A percentile compares a stretch with the other conserved stretches of the same genome.
Evolutionary conservation across 2,329 filamentous ascomycete genomes (phyloP).

Genomic region (Diaporthe ilicicola): DNA sequence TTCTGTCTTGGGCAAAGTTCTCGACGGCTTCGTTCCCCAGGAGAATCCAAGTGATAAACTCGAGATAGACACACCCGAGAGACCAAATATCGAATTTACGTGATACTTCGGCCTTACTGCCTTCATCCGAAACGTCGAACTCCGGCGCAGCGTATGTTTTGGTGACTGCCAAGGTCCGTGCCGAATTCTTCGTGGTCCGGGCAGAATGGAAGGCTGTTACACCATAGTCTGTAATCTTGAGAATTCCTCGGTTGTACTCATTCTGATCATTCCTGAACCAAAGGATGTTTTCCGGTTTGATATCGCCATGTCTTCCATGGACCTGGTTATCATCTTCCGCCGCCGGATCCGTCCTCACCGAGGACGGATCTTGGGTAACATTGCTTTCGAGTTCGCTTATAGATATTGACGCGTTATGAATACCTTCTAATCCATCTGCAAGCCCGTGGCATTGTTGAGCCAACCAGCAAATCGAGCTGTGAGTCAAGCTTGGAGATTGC

Average conservation of each 20-base stretch:
- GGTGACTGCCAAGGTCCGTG: neutral
- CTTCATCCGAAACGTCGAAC: neutral
- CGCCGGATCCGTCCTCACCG: neutral
- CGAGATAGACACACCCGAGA: constrained; percentile 36
- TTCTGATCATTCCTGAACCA: neutral
- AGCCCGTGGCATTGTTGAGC: neutral
- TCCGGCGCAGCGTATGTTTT: neutral
- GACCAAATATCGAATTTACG: constrained; percentile 37
- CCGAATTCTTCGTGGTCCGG: neutral
- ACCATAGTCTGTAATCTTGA: neutral
- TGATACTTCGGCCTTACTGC: neutral
- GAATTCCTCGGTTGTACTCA: neutral
- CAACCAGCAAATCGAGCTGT: neutral
- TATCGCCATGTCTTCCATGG: constrained; percentile 5
- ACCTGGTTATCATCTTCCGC: neutral
- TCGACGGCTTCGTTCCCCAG: neutral
- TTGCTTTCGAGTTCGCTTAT: neutral
- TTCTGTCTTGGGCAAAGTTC: neutral
- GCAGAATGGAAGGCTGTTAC: neutral
- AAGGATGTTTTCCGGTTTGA: neutral
- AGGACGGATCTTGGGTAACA: neutral
- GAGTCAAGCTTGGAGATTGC: neutral
- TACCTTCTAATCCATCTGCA: neutral
- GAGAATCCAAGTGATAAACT: constrained; percentile 36
- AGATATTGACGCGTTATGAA: neutral